Evolutionary conservation across 1,284 basidiomycete species (phyloP).

Genomic region (Tranzscheliella williamsii): DNA sequence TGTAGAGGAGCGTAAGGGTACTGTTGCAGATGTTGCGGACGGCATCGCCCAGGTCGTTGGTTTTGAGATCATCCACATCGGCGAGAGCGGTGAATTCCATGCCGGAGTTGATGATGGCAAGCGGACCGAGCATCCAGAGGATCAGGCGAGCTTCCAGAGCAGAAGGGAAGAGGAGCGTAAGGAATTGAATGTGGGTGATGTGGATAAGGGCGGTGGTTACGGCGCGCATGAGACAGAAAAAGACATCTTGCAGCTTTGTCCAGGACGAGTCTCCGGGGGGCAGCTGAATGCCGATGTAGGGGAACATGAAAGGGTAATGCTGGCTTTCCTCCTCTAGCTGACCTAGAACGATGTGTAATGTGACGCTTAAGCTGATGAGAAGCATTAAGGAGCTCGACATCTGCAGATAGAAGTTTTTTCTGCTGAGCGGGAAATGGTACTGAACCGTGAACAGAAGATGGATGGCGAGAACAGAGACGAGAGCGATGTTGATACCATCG

Average conservation of each 20-base stretch:
- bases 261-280: constrained; percentile 75
- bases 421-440: constrained; percentile 92
- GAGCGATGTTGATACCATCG: constrained; percentile 82
- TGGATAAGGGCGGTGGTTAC: constrained; percentile 82
- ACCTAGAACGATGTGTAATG: constrained; percentile 68
- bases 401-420: constrained; percentile 87
- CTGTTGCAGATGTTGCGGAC: constrained; percentile 94
- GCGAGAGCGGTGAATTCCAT: constrained; percentile 82
- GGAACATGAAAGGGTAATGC: constrained; percentile 91
- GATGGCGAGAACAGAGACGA: constrained; percentile 82
- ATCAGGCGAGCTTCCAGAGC: constrained; percentile 86
- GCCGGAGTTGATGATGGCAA: constrained; percentile 80
- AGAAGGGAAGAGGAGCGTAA: constrained; percentile 93
- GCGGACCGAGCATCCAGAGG: constrained; percentile 80
- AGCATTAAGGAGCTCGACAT: constrained; percentile 78
- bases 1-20: constrained; percentile 90
- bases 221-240: constrained; percentile 86
- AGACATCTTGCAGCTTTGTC: constrained; percentile 71
- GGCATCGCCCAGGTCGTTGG: constrained; percentile 72
- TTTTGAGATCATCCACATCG: constrained; percentile 58
- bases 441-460: constrained; percentile 93
- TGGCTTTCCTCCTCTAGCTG: constrained; percentile 70
- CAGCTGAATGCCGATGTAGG: constrained; percentile 75
- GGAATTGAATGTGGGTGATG: constrained; percentile 95
- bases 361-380: constrained; percentile 63